Evolutionary conservation across 306 rosid genomes (phyloP), one percentile per base, ranked within the genome.

Genomic region (Crotalaria pallida): DNA sequence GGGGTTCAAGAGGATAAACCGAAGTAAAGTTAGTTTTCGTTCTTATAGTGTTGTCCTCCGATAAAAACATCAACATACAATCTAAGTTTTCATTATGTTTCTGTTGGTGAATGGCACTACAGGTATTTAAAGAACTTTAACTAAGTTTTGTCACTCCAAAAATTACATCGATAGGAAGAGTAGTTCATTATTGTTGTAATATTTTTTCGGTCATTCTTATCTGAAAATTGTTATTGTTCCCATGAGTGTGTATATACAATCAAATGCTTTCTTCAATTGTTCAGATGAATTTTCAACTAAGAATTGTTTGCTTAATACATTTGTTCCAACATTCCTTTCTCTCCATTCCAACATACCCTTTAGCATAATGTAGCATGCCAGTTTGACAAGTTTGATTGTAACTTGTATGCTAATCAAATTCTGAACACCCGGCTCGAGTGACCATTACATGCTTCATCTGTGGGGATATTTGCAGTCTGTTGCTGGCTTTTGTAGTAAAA

Each of bases 1-100:
- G 94, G 83, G 89, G 87, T 51, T 73, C 94, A 63, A 88, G 91
- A 79, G 89, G 85, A 41, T 81, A 38, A 38, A 38, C 44, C 2
- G 9, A 29, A 7, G 34, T 29, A 29, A 29, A 29, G 34, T 29
- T 29, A 3, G 34, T n/a, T 29, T 29, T 5, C 6, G 34, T 29
- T 5, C 6, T 7, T 4, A 7, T 29, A 7, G 34, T 29, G 34
- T 29, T 29, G 34, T 29, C 6, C 2, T 29, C 6, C 34, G 4
- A 29, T 29, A 29, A 29, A 27, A 29, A 29, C 6, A 29, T 29
- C n/a, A 29, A 29, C 34, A 29, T 29, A 7, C 6, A 3, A 29
- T 29, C 4, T 4, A 29, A 29, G 34, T 29, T 29, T 29, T 29
- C 34, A 29, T 38, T 38, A 38, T 38, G 44, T 38, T 38, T 38